Percentiles rank a stretch among this genome's conserved stretches.
These are phyloP conservation scores for Sporothrix mexicana DNA, from an alignment of 2,329 filamentous ascomycete genomes.

Conservation along the genomic window DNA sequence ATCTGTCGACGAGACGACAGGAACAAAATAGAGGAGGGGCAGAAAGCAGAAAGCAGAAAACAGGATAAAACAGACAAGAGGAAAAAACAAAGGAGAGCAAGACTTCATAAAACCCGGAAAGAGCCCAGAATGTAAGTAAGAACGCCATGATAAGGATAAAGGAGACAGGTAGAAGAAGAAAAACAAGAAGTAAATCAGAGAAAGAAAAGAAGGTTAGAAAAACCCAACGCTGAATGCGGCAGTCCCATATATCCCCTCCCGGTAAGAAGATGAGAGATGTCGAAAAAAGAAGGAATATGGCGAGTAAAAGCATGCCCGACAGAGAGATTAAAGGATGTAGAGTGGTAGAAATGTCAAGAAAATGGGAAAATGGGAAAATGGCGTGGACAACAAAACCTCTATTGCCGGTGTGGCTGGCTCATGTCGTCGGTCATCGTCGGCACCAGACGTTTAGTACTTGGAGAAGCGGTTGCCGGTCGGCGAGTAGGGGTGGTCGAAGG, in stretches of 20 bases:
- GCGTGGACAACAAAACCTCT: too few relatives aligned
- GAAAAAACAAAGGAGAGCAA: background rate
- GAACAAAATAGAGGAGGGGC: background rate
- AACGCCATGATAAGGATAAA: background rate
- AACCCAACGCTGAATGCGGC: slow-evolving; percentile 12
- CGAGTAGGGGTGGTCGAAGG: slow-evolving; percentile 60
- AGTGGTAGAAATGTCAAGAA: background rate
- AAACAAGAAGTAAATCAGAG: too few relatives aligned
- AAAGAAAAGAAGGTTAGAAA: background rate
- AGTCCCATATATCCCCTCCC: slow-evolving; percentile 13
- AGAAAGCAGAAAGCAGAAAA: background rate
- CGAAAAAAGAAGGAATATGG: slow-evolving; percentile 1
- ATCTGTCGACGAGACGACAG: slow-evolving; percentile 1
- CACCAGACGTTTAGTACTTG: slow-evolving; percentile 49
- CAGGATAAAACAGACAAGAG: background rate
- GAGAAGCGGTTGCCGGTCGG: slow-evolving; percentile 52
- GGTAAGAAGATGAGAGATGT: background rate
- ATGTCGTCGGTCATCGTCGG: background rate
- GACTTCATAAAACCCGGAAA: slow-evolving; percentile 16
- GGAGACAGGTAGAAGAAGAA: background rate
- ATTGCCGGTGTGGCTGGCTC: background rate
- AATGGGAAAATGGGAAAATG: too few relatives aligned
- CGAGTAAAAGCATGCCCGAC: background rate
- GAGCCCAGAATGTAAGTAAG: background rate
- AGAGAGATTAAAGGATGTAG: slow-evolving; percentile 6